These are phyloP conservation scores for Diphasiastrum complanatum DNA, from an alignment of 83 land plant species.

Conservation along the genomic window DNA sequence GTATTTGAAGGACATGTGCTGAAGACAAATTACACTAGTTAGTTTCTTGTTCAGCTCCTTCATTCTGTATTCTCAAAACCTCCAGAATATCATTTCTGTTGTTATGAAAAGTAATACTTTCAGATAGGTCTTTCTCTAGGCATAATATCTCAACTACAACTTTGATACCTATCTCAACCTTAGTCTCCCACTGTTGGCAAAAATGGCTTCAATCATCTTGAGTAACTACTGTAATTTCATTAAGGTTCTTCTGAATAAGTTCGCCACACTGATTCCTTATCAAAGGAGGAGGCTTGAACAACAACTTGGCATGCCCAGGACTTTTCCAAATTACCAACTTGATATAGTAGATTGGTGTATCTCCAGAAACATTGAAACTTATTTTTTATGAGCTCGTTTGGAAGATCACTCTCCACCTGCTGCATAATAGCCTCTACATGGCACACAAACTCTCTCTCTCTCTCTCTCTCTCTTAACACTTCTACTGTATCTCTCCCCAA, in stretches of 20 bases:
- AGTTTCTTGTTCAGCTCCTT: no score
- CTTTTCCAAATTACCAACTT: no score
- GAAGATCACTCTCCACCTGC: no score
- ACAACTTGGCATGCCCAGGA: constrained; percentile 37
- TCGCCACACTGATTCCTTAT: constrained; percentile 30
- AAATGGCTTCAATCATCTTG: constrained; percentile 71
- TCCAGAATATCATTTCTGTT: constrained; percentile 8
- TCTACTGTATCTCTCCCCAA: no score
- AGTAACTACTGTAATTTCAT: constrained; percentile 47
- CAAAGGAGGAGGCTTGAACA: constrained; percentile 32
- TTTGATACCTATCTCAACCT: constrained; percentile 45
- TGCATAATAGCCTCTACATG: no score
- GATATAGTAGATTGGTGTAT: no score
- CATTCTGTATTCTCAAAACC: neutral
- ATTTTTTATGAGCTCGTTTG: no score
- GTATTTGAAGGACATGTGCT: constrained; percentile 15
- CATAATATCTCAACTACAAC: constrained; percentile 33
- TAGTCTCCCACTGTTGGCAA: constrained; percentile 79
- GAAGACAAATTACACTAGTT: constrained; percentile 3
- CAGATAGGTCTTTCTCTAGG: constrained; percentile 24
- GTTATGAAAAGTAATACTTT: constrained; percentile 23
- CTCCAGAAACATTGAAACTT: no score
- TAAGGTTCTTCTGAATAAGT: constrained; percentile 19
- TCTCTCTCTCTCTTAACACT: no score
- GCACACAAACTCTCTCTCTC: no score